Evolutionary conservation across 306 rosid genomes (phyloP), one percentile per base, ranked within the genome.

Genomic region (Citrullus colocynthis): DNA sequence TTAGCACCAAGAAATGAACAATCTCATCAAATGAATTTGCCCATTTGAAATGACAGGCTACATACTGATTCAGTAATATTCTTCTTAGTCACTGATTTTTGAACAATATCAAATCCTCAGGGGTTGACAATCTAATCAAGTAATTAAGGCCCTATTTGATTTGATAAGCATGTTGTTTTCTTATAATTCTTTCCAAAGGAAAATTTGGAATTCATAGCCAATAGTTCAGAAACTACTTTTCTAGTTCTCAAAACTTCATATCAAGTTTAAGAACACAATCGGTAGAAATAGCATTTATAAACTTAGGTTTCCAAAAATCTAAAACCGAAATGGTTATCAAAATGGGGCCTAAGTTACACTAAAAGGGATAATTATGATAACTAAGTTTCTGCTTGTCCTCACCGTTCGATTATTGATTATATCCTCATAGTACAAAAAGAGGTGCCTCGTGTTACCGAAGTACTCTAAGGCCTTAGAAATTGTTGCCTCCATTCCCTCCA

Each of bases 351-450:
- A 39, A 41, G 55, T 4, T 39, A 45, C 41, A 45, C 56, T 7
- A 49, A 44, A 24, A 72, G 4, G 11, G 24, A n/a, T 49, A 28
- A 39, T 9, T 37, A 18, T 37, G 73, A 65, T 65, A 42, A 44
- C 56, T 44, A 79, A 72, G 63, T 32, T 30, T 63, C 73, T 9
- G 11, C 16, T 58, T 76, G 78, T 76, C 55, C 97, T 87, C 86
- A 95, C 97, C 41, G 86, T 89, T 81, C 21, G 87, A 80, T 92
- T 92, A 41, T 60, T 85, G 82, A 91, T 77, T 74, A 95, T 86
- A 82, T 95, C 98, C 81, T 95, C 98, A 21, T 95, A 92, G 82
- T 88, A 89, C 82, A 92, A 57, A 70, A 95, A 79, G 79, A 92
- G 84, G 79, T 92, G 97, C 72, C 96, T 86, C 48, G 98, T 90